Evolutionary conservation across 306 rosid genomes (phyloP).

Genomic region (Quercus dentata): DNA sequence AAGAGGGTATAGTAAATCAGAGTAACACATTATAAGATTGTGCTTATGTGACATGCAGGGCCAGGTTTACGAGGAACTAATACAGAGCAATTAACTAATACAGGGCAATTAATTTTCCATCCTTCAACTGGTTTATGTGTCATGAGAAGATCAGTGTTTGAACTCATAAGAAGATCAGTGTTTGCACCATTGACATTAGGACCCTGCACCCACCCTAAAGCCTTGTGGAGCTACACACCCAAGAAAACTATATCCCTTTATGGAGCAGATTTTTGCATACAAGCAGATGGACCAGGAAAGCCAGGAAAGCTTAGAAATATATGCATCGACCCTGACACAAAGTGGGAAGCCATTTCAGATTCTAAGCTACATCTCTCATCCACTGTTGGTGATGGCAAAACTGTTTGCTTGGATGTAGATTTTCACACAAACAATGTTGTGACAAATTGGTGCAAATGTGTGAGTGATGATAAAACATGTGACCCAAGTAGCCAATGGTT

Average conservation of each 20-base stretch:
- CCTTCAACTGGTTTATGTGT: constrained; percentile 76
- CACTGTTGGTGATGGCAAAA: constrained; percentile 25
- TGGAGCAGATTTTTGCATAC: constrained; percentile 72
- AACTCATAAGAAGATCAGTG: constrained; percentile 21
- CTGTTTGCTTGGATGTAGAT: constrained; percentile 69
- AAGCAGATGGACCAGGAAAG: constrained; percentile 39
- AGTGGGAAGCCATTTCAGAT: constrained; percentile 71
- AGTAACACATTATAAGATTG: neutral
- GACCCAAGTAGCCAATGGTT: constrained; percentile 91
- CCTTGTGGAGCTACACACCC: constrained; percentile 51
- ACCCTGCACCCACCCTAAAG: constrained; percentile 50
- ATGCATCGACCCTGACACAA: constrained; percentile 43
- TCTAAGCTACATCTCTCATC: constrained; percentile 77
- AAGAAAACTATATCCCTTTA: constrained; percentile 37
- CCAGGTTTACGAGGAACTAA: constrained; percentile 34
- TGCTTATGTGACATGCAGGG: constrained; percentile 36
- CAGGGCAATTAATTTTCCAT: constrained; percentile 55
- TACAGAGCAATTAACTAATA: neutral
- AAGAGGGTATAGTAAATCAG: no score
- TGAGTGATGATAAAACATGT: constrained; percentile 40
- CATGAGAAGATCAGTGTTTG: neutral
- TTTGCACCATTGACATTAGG: constrained; percentile 50
- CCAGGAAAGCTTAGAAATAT: constrained; percentile 44
- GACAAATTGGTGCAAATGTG: constrained; percentile 69
- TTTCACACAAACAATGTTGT: constrained; percentile 42